phyloP scores from a whole-genome alignment of 129 eudicot species.

The Tanacetum coccineum region DNA sequence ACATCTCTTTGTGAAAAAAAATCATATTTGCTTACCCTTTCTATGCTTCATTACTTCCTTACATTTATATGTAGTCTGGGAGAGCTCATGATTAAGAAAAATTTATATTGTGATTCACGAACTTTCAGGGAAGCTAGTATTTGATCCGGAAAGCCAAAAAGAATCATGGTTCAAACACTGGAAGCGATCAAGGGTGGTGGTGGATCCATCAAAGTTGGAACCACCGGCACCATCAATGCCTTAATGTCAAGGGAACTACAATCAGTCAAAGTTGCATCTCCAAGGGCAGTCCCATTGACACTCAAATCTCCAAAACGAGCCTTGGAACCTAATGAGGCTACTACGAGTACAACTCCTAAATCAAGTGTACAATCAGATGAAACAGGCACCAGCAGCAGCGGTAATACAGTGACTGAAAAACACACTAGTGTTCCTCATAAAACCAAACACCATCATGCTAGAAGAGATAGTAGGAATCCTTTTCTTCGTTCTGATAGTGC shows the following conservation, averaged over 20 bases:
- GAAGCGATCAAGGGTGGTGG: conserved; percentile 95
- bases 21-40: background rate
- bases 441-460: conserved; percentile 40
- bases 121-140: background rate
- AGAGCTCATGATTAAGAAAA: background rate
- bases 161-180: conserved; percentile 60
- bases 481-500: conserved; percentile 29
- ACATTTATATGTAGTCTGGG: background rate
- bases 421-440: conserved; percentile 29
- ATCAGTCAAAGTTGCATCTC: conserved; percentile 37
- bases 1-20: background rate
- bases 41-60: conserved; percentile 2
- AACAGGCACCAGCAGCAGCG: conserved; percentile 47
- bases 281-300: conserved; percentile 4
- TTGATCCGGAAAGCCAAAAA: conserved; percentile 10
- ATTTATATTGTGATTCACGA: background rate
- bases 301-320: conserved; percentile 26
- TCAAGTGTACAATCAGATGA: conserved; percentile 40
- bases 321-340: conserved; percentile 12
- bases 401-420: conserved; percentile 17
- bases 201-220: conserved; percentile 89
- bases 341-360: conserved; percentile 26
- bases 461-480: conserved; percentile 34
- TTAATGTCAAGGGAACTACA: conserved; percentile 76
- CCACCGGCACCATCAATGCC: conserved; percentile 81